Base-by-base conservation (phyloP, 2,329 filamentous ascomycete genomes). In the Monilinia polystroma region DNA sequence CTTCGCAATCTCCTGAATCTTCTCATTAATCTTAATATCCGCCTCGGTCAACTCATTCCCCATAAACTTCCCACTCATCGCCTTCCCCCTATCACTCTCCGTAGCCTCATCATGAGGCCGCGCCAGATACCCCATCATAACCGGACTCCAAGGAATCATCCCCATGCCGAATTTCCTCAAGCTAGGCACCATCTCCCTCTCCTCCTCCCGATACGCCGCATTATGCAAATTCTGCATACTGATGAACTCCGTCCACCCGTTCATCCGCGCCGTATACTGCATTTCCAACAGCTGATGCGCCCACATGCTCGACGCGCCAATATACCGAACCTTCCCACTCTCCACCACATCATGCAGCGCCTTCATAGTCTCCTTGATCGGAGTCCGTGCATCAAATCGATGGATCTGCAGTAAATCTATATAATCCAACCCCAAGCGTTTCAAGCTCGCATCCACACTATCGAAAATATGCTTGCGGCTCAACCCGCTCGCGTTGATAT, bases 391-490 rank as follows among this genome's bases (percentile, higher is more conserved):
- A 71, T 88, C 85, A 68, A 86, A 79, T 12, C 85, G 80, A 72
- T 88, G 85, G 64, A 88, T 84, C 73, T 87, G 85, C 11, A 87
- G 77, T 1, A 87, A 78, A 75, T 87, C 84, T 68, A 72, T 72
- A 60, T 72, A 73, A 2, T 71, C 68, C 2, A 82, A 83, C 29
- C 81, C 81, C 52, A 88, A 77, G 8, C 85, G 75, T 69, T 81
- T 77, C 2, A 86, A 77, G 68, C 83, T 85, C 62, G 78, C 81
- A 63, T 90, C 83, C 2, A 90, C 87, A 0, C 86, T 85, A 68
- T 87, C 83, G 71, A 90, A 85, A 70, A 90, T 87, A 68, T 87
- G 84, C 73, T 86, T 87, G 51, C 88, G 79, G 43, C 82, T 85
- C 32, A 90, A 76, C 0, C 87, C 87, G 49, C 79, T 76, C 51